Evolutionary conservation across 2,329 filamentous ascomycete species (phyloP).

Genomic region (Keithomyces neogunnii): DNA sequence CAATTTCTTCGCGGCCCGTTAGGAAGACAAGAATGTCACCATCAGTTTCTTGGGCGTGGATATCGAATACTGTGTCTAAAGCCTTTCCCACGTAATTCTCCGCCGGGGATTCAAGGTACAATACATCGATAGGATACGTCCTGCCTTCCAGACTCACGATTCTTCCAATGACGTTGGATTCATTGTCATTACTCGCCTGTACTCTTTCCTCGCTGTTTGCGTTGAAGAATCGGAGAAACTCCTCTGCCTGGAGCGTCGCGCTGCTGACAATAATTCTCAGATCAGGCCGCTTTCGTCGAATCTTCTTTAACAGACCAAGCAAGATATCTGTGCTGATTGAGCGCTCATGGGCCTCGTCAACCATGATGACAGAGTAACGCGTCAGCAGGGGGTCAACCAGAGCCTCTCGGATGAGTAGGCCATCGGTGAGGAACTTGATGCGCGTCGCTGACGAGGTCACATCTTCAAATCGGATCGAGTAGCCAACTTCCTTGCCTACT

Average conservation of each 20-base stretch:
- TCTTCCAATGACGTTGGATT: constrained; percentile 20
- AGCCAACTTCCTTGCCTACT: constrained; percentile 84
- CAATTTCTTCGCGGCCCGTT: constrained; percentile 89
- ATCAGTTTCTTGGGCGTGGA: constrained; percentile 69
- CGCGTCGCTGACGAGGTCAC: constrained; percentile 74
- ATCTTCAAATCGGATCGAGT: constrained; percentile 89
- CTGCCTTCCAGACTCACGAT: constrained; percentile 84
- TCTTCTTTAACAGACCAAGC: constrained; percentile 85
- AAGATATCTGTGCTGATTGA: constrained; percentile 89
- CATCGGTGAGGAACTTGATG: constrained; percentile 95
- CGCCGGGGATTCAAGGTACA: constrained; percentile 69
- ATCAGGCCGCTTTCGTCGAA: constrained; percentile 69
- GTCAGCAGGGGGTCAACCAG: constrained; percentile 86
- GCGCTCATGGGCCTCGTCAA: constrained; percentile 93
- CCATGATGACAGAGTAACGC: constrained; percentile 92
- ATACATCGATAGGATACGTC: constrained; percentile 78
- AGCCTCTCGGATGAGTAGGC: constrained; percentile 81
- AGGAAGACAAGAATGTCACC: constrained; percentile 90
- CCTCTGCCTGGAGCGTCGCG: constrained; percentile 84
- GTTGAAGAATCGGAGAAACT: constrained; percentile 73
- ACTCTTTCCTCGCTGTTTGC: constrained; percentile 26
- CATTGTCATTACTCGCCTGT: constrained; percentile 17
- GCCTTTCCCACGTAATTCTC: constrained; percentile 84
- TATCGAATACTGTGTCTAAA: constrained; percentile 76
- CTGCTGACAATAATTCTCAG: constrained; percentile 86